Evolutionary conservation across 2,329 filamentous ascomycete genomes (phyloP), one percentile per base, ranked within the genome.

Genomic region (Fusarium virguliforme): DNA sequence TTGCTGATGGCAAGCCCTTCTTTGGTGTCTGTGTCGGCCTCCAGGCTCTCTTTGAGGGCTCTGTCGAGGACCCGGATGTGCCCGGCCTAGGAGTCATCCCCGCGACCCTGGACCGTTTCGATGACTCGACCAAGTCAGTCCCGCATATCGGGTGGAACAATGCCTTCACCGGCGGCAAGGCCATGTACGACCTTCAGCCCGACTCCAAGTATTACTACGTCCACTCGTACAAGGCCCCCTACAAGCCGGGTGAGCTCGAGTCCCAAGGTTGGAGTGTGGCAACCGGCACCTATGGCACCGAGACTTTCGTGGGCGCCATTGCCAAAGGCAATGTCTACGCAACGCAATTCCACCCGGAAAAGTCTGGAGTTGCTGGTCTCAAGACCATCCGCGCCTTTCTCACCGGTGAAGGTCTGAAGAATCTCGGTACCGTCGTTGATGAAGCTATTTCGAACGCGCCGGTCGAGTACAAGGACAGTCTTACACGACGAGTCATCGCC

Each of bases 131-230:
- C 76, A 98, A 98, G 83, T 91, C 94, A 38, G 97, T 99, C n/a
- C 96, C 96, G 40, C 97, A 99, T 83, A 99, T 99, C 80, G 96
- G 96, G 61, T 99, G 96, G 96, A 99, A 99, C 82, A 94, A 91
- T 74, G 96, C 97, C 48, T 91, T 91, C 75, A 90, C 91, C 1
- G 83, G 76, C 66, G 83, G 80, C 66, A 81, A 78, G 64, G 80
- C 79, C 73, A 88, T 98, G 64, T 98, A 95, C 80, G 94, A 92
- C 63, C 83, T 99, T 60, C 85, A 88, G 30, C 91, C 93, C 1
- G 87, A 87, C 59, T 97, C 93, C 78, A 99, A 98, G 82, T 99
- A 99, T 85, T 99, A 99, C 84, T 99, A 99, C 79, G 95, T 99
- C 62, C 96, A 99, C 85, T 95, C 94, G 3, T 99, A 96, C 83